Conservation (phyloP, 2,329 filamentous ascomycete genomes). For the Hortaea sp. region DNA sequence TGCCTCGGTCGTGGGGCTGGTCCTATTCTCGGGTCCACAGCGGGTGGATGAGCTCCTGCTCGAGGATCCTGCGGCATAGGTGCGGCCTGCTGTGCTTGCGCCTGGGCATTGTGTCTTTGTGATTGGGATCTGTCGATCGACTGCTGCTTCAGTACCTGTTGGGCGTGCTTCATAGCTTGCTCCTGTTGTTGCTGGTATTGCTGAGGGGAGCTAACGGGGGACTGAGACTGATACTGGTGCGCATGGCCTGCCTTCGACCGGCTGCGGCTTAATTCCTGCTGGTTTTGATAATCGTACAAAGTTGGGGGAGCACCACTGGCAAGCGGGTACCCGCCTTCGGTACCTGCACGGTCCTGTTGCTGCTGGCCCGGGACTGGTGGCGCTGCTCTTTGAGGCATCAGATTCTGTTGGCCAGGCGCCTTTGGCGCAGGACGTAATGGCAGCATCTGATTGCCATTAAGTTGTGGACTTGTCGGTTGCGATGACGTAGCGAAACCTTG, state of each 20-base stretch:
- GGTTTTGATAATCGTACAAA: slow-evolving; percentile 27
- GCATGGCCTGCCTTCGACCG: slow-evolving; percentile 36
- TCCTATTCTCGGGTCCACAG: slow-evolving; percentile 38
- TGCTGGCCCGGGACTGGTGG: slow-evolving; percentile 40
- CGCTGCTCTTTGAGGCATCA: slow-evolving; percentile 35
- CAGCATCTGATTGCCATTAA: slow-evolving; percentile 46
- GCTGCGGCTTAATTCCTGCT: slow-evolving; percentile 21
- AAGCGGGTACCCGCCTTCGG: slow-evolving; percentile 31
- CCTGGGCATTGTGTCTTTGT: slow-evolving; percentile 51
- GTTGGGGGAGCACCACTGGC: slow-evolving; percentile 34
- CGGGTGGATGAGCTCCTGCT: slow-evolving; percentile 35
- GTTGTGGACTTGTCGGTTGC: slow-evolving; percentile 27
- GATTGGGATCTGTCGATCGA: slow-evolving; percentile 55
- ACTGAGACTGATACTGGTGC: slow-evolving; percentile 37
- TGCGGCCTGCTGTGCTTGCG: slow-evolving; percentile 38
- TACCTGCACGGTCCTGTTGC: slow-evolving; percentile 9
- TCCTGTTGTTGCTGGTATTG: slow-evolving; percentile 66
- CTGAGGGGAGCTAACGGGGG: slow-evolving; percentile 32
- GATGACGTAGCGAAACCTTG: slow-evolving; percentile 33
- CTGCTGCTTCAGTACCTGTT: slow-evolving; percentile 59
- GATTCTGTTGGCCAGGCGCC: slow-evolving; percentile 51
- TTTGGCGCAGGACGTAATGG: slow-evolving; percentile 79
- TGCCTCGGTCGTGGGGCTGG: slow-evolving; percentile 62
- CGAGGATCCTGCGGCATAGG: slow-evolving; percentile 24
- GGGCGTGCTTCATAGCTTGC: slow-evolving; percentile 68